Evolutionary conservation across 129 eudicot species (phyloP).

Genomic region (Lonicera japonica): DNA sequence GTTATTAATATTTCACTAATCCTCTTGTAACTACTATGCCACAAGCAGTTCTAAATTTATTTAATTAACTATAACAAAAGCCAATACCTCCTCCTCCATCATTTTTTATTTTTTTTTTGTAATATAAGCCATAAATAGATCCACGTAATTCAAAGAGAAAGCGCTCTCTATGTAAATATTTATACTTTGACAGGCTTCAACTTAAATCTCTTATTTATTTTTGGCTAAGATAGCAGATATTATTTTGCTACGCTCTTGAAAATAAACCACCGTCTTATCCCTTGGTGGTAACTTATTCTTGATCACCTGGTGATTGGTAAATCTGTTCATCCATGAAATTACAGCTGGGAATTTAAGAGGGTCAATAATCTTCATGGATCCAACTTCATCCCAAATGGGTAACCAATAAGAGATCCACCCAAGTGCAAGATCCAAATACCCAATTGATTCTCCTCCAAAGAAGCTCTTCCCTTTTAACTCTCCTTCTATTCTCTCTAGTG

Average conservation of each 20-base stretch:
- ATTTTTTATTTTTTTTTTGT: too few species aligned
- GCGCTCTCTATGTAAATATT: too few species aligned
- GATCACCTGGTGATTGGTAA: constrained; percentile 14
- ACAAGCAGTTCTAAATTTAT: too few species aligned
- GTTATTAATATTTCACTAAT: too few species aligned
- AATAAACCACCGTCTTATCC: constrained; percentile 8
- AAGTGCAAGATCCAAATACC: constrained; percentile 17
- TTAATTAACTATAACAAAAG: too few species aligned
- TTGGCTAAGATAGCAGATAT: not conserved
- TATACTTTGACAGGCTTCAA: too few species aligned
- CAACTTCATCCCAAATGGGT: constrained; percentile 18
- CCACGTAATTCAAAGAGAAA: too few species aligned
- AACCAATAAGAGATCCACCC: constrained; percentile 16
- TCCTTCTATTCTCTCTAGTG: constrained; percentile 16
- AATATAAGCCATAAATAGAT: too few species aligned
- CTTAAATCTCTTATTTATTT: too few species aligned
- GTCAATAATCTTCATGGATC: constrained; percentile 16
- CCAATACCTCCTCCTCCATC: too few species aligned
- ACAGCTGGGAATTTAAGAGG: constrained; percentile 18
- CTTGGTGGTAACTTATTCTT: constrained; percentile 20
- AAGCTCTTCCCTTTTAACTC: constrained; percentile 13
- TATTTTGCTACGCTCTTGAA: constrained; percentile 3
- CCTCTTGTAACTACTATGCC: too few species aligned
- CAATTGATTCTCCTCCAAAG: constrained; percentile 34
- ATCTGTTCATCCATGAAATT: constrained; percentile 16